phyloP scores from a whole-genome alignment of 192 early-diverging fungal genomes.

The Coemansia sp. region DNA sequence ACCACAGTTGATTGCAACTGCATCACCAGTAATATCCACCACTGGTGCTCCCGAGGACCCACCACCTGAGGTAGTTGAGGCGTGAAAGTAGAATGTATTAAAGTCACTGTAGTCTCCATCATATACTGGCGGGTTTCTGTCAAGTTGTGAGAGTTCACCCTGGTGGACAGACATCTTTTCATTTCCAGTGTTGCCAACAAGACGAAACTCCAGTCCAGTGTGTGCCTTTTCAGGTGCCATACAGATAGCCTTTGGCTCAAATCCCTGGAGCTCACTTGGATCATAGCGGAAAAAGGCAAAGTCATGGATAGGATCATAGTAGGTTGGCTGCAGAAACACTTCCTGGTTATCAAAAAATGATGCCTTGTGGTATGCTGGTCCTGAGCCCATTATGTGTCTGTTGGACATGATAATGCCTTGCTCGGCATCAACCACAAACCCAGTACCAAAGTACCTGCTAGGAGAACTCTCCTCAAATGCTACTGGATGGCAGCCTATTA shows the following conservation, averaged over 20 bases:
- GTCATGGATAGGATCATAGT: constrained; percentile 79
- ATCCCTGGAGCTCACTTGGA: constrained; percentile 57
- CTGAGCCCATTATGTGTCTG: constrained; percentile 69
- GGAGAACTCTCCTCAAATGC: constrained; percentile 4
- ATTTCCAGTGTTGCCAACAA: constrained; percentile 73
- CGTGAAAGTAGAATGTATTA: constrained; percentile 79
- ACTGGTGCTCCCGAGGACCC: constrained; percentile 78
- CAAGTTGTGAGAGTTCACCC: constrained; percentile 70
- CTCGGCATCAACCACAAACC: constrained; percentile 72
- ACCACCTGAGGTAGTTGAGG: constrained; percentile 62
- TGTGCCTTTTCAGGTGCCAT: constrained; percentile 67
- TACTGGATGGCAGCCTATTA: background rate
- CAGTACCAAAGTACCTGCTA: constrained; percentile 51
- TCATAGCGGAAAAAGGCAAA: constrained; percentile 80
- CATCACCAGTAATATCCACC: constrained; percentile 71
- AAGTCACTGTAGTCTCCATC: constrained; percentile 60
- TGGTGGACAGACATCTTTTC: constrained; percentile 76
- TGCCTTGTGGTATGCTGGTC: constrained; percentile 67
- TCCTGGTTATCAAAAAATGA: constrained; percentile 68
- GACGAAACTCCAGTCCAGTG: constrained; percentile 70
- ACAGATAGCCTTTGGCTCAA: constrained; percentile 34
- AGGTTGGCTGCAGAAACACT: constrained; percentile 64
- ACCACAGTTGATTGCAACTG: constrained; percentile 65
- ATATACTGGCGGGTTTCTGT: constrained; percentile 68
- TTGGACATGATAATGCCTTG: constrained; percentile 71